Evolutionary conservation across 2,329 filamentous ascomycete genomes (phyloP), one percentile per base, ranked within the genome.

Genomic region (Metarhizium sp.): DNA sequence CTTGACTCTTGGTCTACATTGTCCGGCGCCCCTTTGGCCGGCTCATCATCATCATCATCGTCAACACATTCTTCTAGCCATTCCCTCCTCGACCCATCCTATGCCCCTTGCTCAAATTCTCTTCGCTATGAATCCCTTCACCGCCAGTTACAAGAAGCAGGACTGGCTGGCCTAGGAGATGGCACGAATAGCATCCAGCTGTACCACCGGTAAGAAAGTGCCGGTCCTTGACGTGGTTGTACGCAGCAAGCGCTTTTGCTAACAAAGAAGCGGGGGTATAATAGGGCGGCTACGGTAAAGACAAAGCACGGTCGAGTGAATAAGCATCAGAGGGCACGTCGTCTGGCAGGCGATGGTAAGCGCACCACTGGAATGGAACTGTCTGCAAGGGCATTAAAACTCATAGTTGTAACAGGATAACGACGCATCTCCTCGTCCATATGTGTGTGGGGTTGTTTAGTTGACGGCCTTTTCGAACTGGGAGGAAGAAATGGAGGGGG

Each of bases 121-220:
- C 4, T 29, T 34, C 49, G 58, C 20, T 53, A 57, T 32, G 30
- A 43, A 18, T 11, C 34, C 18, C 32, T 59, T 7, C 48, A 56
- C 45, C 55, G 20, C 20, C 49, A 56, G 16, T 50, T 59, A 45
- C 38, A 55, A 25, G 47, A 54, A 13, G 56, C 55, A 6, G 58
- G 58, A 14, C 16, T 59, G n/a, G 47, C 50, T 11, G 58, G 58
- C 1, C 51, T 59, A 5, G 49, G 53, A 13, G 51, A 57, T 40
- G 49, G 29, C 4, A 20, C 43, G 40, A 30, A 43, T 13, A 52
- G 51, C 13, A 6, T 51, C 11, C 20, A 40, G n/a, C 18, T 53
- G n/a, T 58, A 58, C 36, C 51, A 54, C 40, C 51, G 51, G 57
- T 55, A 49, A 48, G 53, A 30, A 16, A 25, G 14, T 18, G n/a